Base-by-base conservation (phyloP, 768 basidiomycete genomes). In the Panaeolus papilionaceus region DNA sequence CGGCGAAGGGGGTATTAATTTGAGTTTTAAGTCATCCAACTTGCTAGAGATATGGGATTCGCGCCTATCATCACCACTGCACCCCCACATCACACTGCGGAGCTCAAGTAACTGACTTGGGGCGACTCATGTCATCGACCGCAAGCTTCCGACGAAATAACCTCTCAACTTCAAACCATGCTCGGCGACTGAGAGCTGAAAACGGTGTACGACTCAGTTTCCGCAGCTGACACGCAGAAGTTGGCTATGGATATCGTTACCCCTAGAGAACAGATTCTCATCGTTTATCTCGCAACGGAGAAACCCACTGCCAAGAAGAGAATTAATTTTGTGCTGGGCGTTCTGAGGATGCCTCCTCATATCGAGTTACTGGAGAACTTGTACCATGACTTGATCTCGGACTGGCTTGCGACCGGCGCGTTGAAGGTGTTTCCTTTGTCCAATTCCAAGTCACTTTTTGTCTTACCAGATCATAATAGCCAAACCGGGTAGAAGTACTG, bases 401-500 rank as follows among this genome's bases (percentile, higher is more conserved):
- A 47, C 1, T 70, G 71, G 63, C 63, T 78, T 26, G 64, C 74
- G 42, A 64, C 72, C 9, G 75, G 75, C 37, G 23, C 62, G 37
- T 66, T 77, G 62, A 74, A 72, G 70, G 74, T 75, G 62, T 61
- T 70, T 40, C 26, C 0, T 33, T 33, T 33, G 33, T 33, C 3
- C 33, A 33, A 5, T 5, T 10, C 12, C 28, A 58, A 18, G n/a
- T 11, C 54, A 0, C 2, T 16, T 49, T 66, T 11, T 42, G 14
- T 14, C 39, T 40, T 16, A 44, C 16, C n/a, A 18, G 18, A 16
- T 44, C 9, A 18, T 49, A 10, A 18, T 33, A 86, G 85, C 84
- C 86, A 9, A 83, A 84, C 71, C 73, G 71, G 33, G 75, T 82
- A 6, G 83, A 84, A 64, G 70, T 79, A 23, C 61, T 87, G n/a